Conservation (phyloP, 2,329 filamentous ascomycete genomes). For the Aspergillus alliaceus region DNA sequence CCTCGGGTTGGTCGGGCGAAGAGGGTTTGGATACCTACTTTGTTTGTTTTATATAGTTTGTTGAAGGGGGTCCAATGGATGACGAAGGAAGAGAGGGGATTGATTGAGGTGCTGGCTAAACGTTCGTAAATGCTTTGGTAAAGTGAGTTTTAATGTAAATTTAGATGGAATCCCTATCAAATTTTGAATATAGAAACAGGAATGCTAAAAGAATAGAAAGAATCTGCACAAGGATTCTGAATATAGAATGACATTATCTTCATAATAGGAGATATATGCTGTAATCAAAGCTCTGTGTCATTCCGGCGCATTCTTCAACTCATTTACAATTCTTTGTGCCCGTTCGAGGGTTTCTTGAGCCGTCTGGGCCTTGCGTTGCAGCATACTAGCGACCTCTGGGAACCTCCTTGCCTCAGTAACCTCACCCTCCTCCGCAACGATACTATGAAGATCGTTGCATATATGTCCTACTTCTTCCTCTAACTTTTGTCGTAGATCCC, state of each 20-base stretch:
- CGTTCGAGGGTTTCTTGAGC: background rate
- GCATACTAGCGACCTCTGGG: background rate
- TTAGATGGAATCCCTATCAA: no score
- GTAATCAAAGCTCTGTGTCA: background rate
- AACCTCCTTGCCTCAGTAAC: background rate
- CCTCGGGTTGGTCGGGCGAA: constrained; percentile 48
- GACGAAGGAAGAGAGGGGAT: background rate
- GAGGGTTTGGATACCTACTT: constrained; percentile 42
- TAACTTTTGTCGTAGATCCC: background rate
- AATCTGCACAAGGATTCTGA: no score
- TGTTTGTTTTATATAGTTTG: constrained; percentile 7
- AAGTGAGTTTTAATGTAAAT: no score
- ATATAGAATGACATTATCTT: no score
- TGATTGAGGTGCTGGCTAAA: background rate
- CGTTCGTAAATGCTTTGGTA: no score
- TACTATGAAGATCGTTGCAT: background rate
- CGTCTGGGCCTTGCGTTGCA: background rate
- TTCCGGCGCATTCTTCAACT: background rate
- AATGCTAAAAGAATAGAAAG: no score
- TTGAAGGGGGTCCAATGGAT: constrained; percentile 3
- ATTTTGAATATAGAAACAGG: no score
- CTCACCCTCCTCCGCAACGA: background rate
- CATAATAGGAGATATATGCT: no score
- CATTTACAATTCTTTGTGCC: background rate
- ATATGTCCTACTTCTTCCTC: background rate